Conservation (phyloP, 1,284 basidiomycete species). For the Tylopilus orsonianus region DNA sequence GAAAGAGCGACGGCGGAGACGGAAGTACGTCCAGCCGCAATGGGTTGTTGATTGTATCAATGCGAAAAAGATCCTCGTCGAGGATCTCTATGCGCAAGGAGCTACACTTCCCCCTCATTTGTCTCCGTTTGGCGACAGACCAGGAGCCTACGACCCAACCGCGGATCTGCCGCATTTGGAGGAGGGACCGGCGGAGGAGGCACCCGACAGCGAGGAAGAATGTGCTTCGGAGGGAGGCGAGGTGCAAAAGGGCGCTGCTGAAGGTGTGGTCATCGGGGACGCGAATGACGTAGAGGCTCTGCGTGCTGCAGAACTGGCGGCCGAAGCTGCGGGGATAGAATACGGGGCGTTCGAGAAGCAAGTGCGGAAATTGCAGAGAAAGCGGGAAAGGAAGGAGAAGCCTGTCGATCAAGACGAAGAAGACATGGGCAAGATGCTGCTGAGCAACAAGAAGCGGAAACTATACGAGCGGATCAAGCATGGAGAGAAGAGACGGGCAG, state of each 20-base stretch:
- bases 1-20: constrained; percentile 61
- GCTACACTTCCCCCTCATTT: constrained; percentile 91
- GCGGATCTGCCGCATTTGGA: constrained; percentile 41
- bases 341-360: constrained; percentile 82
- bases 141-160: constrained; percentile 77
- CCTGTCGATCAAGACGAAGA: constrained; percentile 54
- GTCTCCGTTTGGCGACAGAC: constrained; percentile 89
- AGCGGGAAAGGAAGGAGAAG: constrained; percentile 39
- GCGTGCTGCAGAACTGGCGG: constrained; percentile 89
- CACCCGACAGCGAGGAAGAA: constrained; percentile 43
- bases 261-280: constrained; percentile 41
- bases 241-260: constrained; percentile 34
- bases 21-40: constrained; percentile 95
- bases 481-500: constrained; percentile 75
- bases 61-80: constrained; percentile 78
- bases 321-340: constrained; percentile 88
- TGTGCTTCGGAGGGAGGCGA: constrained; percentile 37
- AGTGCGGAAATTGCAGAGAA: constrained; percentile 68
- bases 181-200: constrained; percentile 35
- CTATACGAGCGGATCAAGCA: constrained; percentile 96
- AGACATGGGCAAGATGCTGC: constrained; percentile 97
- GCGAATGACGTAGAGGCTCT: constrained; percentile 70
- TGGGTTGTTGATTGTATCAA: constrained; percentile 99
- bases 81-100: constrained; percentile 87
- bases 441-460: constrained; percentile 96